Base-by-base conservation (phyloP, 78 protist species). In the Dictyostelium citrinum region DNA sequence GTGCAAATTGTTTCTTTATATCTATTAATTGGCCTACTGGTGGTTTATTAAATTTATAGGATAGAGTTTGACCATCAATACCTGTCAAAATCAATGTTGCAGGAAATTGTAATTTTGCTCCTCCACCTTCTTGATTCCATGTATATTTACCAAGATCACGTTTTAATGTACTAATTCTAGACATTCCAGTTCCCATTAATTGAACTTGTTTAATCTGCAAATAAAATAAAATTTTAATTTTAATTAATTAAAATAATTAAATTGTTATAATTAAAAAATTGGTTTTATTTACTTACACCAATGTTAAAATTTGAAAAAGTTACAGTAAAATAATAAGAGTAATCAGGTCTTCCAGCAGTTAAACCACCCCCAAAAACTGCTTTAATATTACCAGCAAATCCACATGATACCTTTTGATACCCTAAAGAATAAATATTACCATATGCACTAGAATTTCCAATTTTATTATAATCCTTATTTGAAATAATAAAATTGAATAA, bases 361-460 rank as follows among this genome's bases (percentile, higher is more conserved):
- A 2, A 33, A 14, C 93, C 93, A 16, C 86, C 93, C 2, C 41
- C 78, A 78, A 88, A 76, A 3, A 29, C 24, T 0, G 37, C 68
- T 61, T 72, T 61, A 3, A 88, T 88, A 35, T 61, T 49, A 1
- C 85, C 85, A 5, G 5, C 14, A 31, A 60, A 83, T 0, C 71
- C 93, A 67, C 93, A 88, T 2, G 83, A 46, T 8, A 88, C 93
- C 31, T 37, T 45, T 78, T 88, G 93, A 37, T 88, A 88, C 9
- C 93, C 93, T 1, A 88, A 29, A 24, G 93, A 88, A 67, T 46
- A 88, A 12, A 88, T 76, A 71, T 37, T 61, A 11, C 68, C 68
- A 77, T 77, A 45, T 0, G 35, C 31, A 7, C 72, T 33, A 3
- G 75, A 41, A 61, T 78, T 76, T n/a, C 45, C 60, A 43, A 79